phyloP scores from a whole-genome alignment of 805 yeast genomes.

The Lipomyces yamanashiensis region DNA sequence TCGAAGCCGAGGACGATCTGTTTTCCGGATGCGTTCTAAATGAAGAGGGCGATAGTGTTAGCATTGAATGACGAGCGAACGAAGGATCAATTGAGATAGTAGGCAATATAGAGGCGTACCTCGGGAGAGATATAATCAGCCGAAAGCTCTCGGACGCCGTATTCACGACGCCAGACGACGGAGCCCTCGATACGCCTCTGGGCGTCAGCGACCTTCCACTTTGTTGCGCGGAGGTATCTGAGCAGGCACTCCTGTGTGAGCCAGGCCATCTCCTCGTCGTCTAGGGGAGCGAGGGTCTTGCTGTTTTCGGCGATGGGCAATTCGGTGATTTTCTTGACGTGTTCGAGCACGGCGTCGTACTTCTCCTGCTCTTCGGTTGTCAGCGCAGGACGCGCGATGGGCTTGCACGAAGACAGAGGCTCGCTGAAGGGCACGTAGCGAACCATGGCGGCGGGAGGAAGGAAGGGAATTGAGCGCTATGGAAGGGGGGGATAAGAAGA shows the following conservation, averaged over 20 bases:
- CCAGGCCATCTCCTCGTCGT: conserved; percentile 81
- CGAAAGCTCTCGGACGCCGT: conserved; percentile 64
- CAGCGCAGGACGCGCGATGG: conserved; percentile 56
- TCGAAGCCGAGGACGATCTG: conserved; percentile 91
- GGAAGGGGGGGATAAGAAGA: not conserved
- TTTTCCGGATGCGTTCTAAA: conserved; percentile 89
- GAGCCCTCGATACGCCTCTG: conserved; percentile 76
- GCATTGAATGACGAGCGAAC: conserved; percentile 40
- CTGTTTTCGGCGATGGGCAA: conserved; percentile 51
- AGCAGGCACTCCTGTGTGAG: conserved; percentile 87
- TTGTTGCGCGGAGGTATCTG: conserved; percentile 90
- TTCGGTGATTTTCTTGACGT: conserved; percentile 60
- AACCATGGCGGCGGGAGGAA: conserved; percentile 21
- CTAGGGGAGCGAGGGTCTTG: conserved; percentile 44
- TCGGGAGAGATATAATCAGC: conserved; percentile 43
- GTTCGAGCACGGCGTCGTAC: conserved; percentile 64
- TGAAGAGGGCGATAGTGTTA: conserved; percentile 36
- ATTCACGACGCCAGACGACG: conserved; percentile 90
- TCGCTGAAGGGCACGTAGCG: conserved; percentile 56
- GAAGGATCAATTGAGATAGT: not conserved
- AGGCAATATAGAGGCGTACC: conserved; percentile 12
- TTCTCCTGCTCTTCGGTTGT: conserved; percentile 60
- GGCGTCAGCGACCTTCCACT: conserved; percentile 78
- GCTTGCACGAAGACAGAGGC: conserved; percentile 57
- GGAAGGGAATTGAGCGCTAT: not conserved